Evolutionary conservation across 805 yeast genomes (phyloP).

Genomic region (Saccharomycopsis sp.): DNA sequence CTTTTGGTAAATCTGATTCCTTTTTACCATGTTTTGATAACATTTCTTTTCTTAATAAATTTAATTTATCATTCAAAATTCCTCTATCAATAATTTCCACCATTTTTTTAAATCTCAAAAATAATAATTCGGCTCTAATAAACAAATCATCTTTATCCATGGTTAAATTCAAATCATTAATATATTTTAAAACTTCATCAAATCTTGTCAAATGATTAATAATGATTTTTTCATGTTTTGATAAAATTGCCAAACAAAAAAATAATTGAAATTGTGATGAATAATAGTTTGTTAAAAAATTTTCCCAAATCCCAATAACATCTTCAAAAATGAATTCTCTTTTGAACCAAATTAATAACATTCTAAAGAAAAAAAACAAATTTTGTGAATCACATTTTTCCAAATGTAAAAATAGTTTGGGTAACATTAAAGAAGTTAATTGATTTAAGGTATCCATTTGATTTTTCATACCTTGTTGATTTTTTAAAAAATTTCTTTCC

Average conservation of each 20-base stretch:
- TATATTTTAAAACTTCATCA: conserved; percentile 86
- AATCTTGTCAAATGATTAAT: conserved; percentile 64
- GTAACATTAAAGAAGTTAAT: conserved; percentile 82
- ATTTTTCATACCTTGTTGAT: conserved; percentile 85
- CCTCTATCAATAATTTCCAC: conserved; percentile 65
- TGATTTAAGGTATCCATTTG: conserved; percentile 81
- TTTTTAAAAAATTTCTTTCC: conserved; percentile 89
- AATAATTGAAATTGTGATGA: conserved; percentile 84
- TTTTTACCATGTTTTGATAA: conserved; percentile 20
- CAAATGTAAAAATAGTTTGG: conserved; percentile 71
- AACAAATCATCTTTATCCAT: conserved; percentile 67
- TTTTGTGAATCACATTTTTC: conserved; percentile 83
- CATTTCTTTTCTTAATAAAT: conserved; percentile 8
- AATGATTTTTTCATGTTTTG: conserved; percentile 73
- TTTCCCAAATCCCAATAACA: conserved; percentile 81
- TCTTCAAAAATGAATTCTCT: conserved; percentile 79
- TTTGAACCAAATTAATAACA: conserved; percentile 92
- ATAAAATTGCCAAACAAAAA: conserved; percentile 80
- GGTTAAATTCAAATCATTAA: conserved; percentile 78
- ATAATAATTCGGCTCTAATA: conserved; percentile 76
- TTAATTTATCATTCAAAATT: conserved; percentile 16
- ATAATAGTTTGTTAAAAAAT: conserved; percentile 78
- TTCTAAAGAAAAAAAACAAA: conserved; percentile 86
- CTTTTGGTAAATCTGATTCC: conserved; percentile 10
- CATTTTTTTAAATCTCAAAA: conserved; percentile 70